Percentiles rank a stretch among this genome's conserved stretches.
These are phyloP conservation scores for Leccinum rimulosum DNA, from an alignment of 768 basidiomycete genomes.

Conservation along the genomic window DNA sequence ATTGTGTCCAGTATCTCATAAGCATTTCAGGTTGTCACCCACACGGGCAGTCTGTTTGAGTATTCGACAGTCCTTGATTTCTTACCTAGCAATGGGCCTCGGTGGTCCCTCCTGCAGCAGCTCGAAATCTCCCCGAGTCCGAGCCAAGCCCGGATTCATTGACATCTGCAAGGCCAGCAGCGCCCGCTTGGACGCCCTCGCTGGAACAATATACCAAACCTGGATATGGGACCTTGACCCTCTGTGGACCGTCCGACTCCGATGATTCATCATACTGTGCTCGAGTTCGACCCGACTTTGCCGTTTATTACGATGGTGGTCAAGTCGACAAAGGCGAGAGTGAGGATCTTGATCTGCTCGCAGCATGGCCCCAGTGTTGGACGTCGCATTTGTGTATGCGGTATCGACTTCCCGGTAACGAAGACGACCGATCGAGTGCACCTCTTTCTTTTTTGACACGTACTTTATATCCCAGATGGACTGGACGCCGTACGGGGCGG, in stretches of 20 bases:
- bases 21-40: background rate
- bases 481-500: constrained; percentile 7
- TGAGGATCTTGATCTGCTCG: constrained; percentile 13
- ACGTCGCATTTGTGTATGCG: constrained; percentile 37
- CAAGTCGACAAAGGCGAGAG: no score
- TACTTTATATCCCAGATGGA: constrained; percentile 8
- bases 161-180: no score
- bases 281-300: constrained; percentile 20
- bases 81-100: background rate
- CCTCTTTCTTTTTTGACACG: constrained; percentile 16
- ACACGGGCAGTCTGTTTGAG: background rate
- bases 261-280: constrained; percentile 22
- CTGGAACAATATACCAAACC: constrained; percentile 29
- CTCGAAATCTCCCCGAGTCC: background rate
- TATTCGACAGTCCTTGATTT: background rate
- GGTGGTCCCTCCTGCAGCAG: background rate
- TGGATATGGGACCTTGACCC: constrained; percentile 34
- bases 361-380: constrained; percentile 24
- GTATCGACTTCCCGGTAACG: constrained; percentile 1
- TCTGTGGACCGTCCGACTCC: constrained; percentile 30
- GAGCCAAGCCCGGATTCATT: background rate
- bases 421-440: no score
- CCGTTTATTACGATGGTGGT: no score
- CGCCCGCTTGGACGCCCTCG: constrained; percentile 14
- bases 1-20: background rate